Percentiles rank a stretch among this genome's conserved stretches.
Evolutionary conservation across 2,329 filamentous ascomycete species (phyloP).

Genomic region (Neonectria neomacrospora): DNA sequence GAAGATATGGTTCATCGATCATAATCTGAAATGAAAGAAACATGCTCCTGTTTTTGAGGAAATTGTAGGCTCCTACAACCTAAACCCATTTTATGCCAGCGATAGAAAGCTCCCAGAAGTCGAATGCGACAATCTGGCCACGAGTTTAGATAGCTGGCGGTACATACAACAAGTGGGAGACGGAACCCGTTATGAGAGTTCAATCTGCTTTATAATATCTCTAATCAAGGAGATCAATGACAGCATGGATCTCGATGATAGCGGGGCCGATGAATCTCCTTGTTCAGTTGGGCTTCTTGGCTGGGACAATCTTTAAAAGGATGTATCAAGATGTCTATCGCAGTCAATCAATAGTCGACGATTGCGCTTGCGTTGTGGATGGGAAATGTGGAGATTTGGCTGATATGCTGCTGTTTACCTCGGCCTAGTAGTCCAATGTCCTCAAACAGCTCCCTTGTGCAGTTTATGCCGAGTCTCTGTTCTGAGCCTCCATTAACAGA

Average conservation of each 20-base stretch:
- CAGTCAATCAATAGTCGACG: no score
- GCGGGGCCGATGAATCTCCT: not conserved
- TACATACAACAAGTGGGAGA: slow-evolving; percentile 5
- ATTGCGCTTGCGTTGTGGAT: no score
- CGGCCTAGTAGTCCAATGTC: no score
- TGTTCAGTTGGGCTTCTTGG: slow-evolving; percentile 20
- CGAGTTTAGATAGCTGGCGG: not conserved
- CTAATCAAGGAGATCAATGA: not conserved
- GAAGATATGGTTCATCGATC: slow-evolving; percentile 25
- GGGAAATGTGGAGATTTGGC: no score
- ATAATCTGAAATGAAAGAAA: slow-evolving; percentile 13
- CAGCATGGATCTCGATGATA: not conserved
- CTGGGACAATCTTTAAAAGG: slow-evolving; percentile 16
- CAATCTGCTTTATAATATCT: not conserved
- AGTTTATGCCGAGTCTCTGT: no score
- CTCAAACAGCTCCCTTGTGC: no score
- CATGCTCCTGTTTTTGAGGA: not conserved
- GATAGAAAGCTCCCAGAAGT: slow-evolving; percentile 24
- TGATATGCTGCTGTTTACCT: no score
- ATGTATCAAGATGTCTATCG: no score
- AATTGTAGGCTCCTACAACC: accelerated
- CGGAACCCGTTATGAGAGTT: not conserved
- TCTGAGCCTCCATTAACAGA: no score
- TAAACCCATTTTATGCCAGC: slow-evolving; percentile 14
- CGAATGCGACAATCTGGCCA: not conserved